Evolutionary conservation across 345 rosid species (phyloP).

Genomic region (Firmiana major): DNA sequence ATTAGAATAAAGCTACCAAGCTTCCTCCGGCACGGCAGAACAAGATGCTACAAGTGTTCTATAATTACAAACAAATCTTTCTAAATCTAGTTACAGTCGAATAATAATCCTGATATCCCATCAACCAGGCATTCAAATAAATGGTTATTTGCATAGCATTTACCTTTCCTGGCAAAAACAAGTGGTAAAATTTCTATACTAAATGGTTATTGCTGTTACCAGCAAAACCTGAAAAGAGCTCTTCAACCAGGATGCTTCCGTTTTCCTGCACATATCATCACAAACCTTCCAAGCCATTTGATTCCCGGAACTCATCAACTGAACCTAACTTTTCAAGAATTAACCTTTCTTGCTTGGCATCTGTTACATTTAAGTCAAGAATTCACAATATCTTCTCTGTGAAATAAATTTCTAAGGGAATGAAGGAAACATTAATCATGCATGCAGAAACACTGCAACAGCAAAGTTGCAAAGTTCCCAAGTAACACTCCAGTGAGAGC

Average conservation of each 20-base stretch:
- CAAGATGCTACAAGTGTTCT: too few species aligned
- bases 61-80: not conserved
- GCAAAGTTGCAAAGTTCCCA: not conserved
- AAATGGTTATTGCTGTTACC: not conserved
- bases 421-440: not conserved
- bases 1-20: too few species aligned
- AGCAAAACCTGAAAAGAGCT: not conserved
- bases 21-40: too few species aligned
- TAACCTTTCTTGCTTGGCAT: constrained; percentile 66
- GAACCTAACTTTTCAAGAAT: constrained; percentile 67
- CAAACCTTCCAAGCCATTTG: constrained; percentile 11
- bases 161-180: not conserved
- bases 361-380: constrained; percentile 48
- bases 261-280: constrained; percentile 10
- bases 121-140: not conserved
- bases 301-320: constrained; percentile 33
- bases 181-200: not conserved
- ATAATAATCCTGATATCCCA: not conserved
- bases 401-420: not conserved
- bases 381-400: not conserved
- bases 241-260: constrained; percentile 5
- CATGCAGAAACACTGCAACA: not conserved
- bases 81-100: not conserved
- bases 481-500: not conserved
- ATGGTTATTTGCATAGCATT: not conserved